Evolutionary conservation across 2,329 filamentous ascomycete genomes (phyloP).

Genomic region (Aspergillus bombycis): DNA sequence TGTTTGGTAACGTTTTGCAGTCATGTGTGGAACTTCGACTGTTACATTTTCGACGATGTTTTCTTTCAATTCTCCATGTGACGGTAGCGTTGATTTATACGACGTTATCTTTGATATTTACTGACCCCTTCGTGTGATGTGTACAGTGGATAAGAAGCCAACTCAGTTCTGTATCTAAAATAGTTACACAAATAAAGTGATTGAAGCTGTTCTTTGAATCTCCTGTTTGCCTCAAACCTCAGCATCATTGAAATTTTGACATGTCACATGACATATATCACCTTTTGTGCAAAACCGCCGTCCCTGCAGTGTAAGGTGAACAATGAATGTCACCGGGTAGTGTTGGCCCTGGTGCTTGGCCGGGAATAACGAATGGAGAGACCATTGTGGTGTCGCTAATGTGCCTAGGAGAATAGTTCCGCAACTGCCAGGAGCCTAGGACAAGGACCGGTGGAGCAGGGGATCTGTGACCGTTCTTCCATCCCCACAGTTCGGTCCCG

Average conservation of each 20-base stretch:
- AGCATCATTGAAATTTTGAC: background rate
- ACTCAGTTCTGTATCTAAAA: background rate
- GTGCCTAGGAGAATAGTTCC: background rate
- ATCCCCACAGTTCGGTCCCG: background rate
- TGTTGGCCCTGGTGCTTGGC: background rate
- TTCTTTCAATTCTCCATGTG: background rate
- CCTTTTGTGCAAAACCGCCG: background rate
- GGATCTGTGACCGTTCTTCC: background rate
- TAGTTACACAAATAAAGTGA: background rate
- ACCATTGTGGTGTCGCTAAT: background rate
- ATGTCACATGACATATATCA: background rate
- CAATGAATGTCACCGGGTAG: background rate
- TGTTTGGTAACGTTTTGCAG: background rate
- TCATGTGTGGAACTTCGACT: background rate
- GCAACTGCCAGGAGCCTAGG: background rate
- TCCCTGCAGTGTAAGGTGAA: background rate
- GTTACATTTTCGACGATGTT: background rate
- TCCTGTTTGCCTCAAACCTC: background rate
- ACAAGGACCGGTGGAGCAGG: background rate
- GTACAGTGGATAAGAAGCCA: background rate
- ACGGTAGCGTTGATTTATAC: background rate
- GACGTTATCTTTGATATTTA: background rate
- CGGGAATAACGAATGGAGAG: background rate
- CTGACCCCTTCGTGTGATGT: background rate
- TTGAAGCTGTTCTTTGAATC: background rate